These are phyloP conservation scores for Brettanomyces anomalus DNA, from an alignment of 805 yeast genomes.

Conservation along the genomic window DNA sequence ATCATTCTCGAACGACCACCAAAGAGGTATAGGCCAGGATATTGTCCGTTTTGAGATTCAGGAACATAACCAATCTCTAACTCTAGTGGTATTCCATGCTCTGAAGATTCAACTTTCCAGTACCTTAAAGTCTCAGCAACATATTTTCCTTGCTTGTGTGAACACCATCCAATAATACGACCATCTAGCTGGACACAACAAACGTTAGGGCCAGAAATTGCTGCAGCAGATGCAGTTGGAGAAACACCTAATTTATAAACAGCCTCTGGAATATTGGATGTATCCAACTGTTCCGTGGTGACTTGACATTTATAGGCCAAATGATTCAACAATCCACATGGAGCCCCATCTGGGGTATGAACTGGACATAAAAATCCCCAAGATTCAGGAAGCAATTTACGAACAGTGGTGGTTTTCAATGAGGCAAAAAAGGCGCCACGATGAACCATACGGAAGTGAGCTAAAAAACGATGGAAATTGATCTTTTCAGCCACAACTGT, in stretches of 20 bases:
- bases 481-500: constrained; percentile 98
- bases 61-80: constrained; percentile 95
- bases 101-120: constrained; percentile 79
- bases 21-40: constrained; percentile 88
- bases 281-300: constrained; percentile 70
- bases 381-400: constrained; percentile 92
- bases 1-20: constrained; percentile 93
- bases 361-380: constrained; percentile 99
- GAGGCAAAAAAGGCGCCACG: constrained; percentile 99
- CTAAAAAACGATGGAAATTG: constrained; percentile 90
- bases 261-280: constrained; percentile 56
- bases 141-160: constrained; percentile 78
- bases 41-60: constrained; percentile 92
- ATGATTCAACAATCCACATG: constrained; percentile 96
- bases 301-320: constrained; percentile 91
- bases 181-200: constrained; percentile 95
- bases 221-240: constrained; percentile 64
- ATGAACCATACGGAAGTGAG: constrained; percentile 99
- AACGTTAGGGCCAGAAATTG: constrained; percentile 68
- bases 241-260: constrained; percentile 71
- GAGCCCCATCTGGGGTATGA: constrained; percentile 99
- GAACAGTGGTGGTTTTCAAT: constrained; percentile 92
- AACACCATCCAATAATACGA: constrained; percentile 84
- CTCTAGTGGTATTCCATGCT: constrained; percentile 68
- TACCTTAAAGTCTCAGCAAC: constrained; percentile 85